These are phyloP conservation scores for Melastoma candidum DNA, from an alignment of 441 rosid genomes.

Conservation along the genomic window DNA sequence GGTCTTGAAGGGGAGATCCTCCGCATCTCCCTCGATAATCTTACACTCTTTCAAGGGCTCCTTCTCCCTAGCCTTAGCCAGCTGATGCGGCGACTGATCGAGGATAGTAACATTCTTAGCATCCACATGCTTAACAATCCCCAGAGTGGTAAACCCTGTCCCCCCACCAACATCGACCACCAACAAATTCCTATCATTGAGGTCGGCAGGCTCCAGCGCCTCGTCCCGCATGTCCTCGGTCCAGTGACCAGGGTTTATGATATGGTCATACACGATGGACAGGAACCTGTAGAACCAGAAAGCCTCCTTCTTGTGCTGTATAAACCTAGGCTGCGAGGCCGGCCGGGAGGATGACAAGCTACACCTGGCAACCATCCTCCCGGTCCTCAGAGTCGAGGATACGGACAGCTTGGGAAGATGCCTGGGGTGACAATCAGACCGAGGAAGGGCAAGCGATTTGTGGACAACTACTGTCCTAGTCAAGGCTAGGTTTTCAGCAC, in stretches of 20 bases:
- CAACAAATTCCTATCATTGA: slow-evolving; percentile 48
- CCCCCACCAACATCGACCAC: slow-evolving; percentile 98
- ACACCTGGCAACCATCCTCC: slow-evolving; percentile 34
- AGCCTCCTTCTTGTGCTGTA: slow-evolving; percentile 96
- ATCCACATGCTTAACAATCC: slow-evolving; percentile 85
- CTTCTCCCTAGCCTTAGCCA: slow-evolving; percentile 81
- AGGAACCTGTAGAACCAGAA: slow-evolving; percentile 95
- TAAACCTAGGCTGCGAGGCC: slow-evolving; percentile 90
- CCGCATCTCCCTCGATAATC: slow-evolving; percentile 88
- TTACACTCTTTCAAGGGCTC: slow-evolving; percentile 86
- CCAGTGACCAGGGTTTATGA: slow-evolving; percentile 90
- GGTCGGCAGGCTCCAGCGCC: slow-evolving; percentile 94
- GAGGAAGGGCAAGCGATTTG: slow-evolving; percentile 26
- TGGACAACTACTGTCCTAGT: slow-evolving; percentile 23
- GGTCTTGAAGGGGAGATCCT: slow-evolving; percentile 79
- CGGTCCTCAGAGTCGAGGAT: slow-evolving; percentile 20
- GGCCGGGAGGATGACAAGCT: slow-evolving; percentile 69
- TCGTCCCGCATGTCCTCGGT: slow-evolving; percentile 97
- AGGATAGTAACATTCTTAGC: slow-evolving; percentile 86
- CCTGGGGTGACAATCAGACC: slow-evolving; percentile 37
- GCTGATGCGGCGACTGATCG: slow-evolving; percentile 95
- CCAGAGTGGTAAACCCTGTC: slow-evolving; percentile 89
- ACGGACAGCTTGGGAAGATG: slow-evolving; percentile 24
- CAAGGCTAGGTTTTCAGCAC: slow-evolving; percentile 40
- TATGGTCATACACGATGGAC: slow-evolving; percentile 85